Conservation (phyloP, 306 rosid genomes). For the Hippophae gyantsensis region DNA sequence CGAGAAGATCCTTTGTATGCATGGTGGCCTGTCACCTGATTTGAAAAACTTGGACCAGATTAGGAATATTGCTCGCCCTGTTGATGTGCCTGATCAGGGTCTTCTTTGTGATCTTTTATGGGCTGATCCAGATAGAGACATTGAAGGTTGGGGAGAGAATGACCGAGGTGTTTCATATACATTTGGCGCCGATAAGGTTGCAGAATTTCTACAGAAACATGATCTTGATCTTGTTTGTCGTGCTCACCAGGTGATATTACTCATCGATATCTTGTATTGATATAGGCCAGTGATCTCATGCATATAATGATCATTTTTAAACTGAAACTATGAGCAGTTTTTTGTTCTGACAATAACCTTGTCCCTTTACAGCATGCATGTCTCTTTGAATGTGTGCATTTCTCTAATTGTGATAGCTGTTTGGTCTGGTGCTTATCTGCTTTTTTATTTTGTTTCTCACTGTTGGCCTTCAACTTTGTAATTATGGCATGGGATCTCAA, state of each 20-base stretch:
- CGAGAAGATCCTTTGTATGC: slow-evolving; percentile 86
- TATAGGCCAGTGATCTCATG: background rate
- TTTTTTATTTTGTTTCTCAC: background rate
- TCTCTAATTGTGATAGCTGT: background rate
- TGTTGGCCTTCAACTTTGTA: background rate
- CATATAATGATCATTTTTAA: background rate
- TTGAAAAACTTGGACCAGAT: slow-evolving; percentile 64
- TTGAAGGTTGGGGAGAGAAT: slow-evolving; percentile 87
- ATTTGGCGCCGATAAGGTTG: slow-evolving; percentile 78
- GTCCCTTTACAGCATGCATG: background rate
- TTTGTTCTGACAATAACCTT: background rate
- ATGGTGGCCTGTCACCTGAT: slow-evolving; percentile 76
- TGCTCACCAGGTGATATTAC: slow-evolving; percentile 60
- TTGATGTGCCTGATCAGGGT: slow-evolving; percentile 78
- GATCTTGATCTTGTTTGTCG: slow-evolving; percentile 77
- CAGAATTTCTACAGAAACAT: slow-evolving; percentile 61
- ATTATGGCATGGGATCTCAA: background rate
- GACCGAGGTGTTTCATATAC: slow-evolving; percentile 82
- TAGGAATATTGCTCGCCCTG: slow-evolving; percentile 70
- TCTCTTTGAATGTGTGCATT: background rate
- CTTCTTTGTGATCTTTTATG: slow-evolving; percentile 78
- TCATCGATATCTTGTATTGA: background rate
- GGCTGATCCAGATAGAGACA: slow-evolving; percentile 86
- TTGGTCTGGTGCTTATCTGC: background rate
- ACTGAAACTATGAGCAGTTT: background rate